Conservation (phyloP, 2,329 filamentous ascomycete species). For the Hymenoscyphus fructigenus region DNA sequence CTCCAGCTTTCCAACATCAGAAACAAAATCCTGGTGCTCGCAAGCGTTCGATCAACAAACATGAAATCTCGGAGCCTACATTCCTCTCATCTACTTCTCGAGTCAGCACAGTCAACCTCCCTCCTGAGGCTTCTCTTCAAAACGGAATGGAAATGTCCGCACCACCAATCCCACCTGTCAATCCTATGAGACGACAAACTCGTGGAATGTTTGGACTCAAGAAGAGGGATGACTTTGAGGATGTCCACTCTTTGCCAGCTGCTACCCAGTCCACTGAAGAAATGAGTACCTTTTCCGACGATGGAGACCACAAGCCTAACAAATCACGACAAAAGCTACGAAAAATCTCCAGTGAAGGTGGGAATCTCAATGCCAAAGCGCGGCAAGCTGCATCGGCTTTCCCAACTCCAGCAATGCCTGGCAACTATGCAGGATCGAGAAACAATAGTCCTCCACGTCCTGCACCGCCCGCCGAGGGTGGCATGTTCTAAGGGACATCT, state of each 20-base stretch:
- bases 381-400: conserved; percentile 26
- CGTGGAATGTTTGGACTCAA: conserved; percentile 34
- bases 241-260: conserved; percentile 27
- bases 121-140: conserved; percentile 31
- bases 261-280: conserved; percentile 35
- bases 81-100: conserved; percentile 36
- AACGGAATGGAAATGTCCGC: conserved; percentile 29
- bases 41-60: conserved; percentile 36
- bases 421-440: conserved; percentile 19
- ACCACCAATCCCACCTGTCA: conserved; percentile 37
- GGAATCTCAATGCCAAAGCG: conserved; percentile 33
- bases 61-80: conserved; percentile 37
- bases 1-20: conserved; percentile 22
- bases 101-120: conserved; percentile 35
- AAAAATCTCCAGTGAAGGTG: conserved; percentile 36
- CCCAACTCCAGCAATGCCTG: conserved; percentile 34
- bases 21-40: conserved; percentile 20
- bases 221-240: conserved; percentile 28
- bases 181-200: conserved; percentile 35
- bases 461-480: conserved; percentile 27
- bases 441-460: conserved; percentile 25
- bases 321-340: conserved; percentile 29
- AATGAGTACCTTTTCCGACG: conserved; percentile 37
- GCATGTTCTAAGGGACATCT: conserved; percentile 31
- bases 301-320: conserved; percentile 29